Percentiles rank a stretch among this genome's conserved stretches.
These are phyloP conservation scores for Lentinula novae-zelandiae DNA, from an alignment of 1,284 basidiomycete genomes.

Conservation along the genomic window DNA sequence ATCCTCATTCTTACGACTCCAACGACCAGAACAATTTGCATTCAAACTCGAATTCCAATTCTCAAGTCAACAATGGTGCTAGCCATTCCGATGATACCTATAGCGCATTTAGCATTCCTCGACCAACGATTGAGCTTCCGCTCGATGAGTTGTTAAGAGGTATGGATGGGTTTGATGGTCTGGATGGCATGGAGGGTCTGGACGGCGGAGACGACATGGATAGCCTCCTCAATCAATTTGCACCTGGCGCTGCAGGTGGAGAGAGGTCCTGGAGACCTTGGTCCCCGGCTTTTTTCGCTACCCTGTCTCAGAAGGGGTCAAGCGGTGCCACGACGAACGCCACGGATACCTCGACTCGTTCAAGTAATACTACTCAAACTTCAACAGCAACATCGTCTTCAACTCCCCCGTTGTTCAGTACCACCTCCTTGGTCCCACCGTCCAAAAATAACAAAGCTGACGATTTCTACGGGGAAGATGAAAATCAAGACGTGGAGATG, in stretches of 20 bases:
- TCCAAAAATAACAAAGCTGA: conserved; percentile 9
- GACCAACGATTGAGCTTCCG: conserved; percentile 77
- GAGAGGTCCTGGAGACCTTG: conserved; percentile 15
- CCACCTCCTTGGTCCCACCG: background rate
- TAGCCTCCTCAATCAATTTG: too few relatives aligned
- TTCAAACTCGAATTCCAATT: too few relatives aligned
- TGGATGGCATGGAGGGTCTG: conserved; percentile 19
- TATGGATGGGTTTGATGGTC: conserved; percentile 41
- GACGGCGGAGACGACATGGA: too few relatives aligned
- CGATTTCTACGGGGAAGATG: conserved; percentile 11
- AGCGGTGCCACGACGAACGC: too few relatives aligned
- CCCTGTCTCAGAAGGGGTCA: background rate
- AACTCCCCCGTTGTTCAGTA: conserved; percentile 3
- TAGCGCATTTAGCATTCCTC: conserved; percentile 53
- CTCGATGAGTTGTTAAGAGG: conserved; percentile 68
- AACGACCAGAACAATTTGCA: conserved; percentile 31
- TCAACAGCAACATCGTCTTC: conserved; percentile 2
- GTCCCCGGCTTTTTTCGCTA: conserved; percentile 14
- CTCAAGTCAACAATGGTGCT: too few relatives aligned
- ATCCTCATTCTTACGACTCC: conserved; percentile 27
- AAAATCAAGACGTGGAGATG: conserved; percentile 22
- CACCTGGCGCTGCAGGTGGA: too few relatives aligned
- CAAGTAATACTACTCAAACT: background rate
- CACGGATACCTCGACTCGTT: too few relatives aligned
- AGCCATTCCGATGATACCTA: background rate